Conservation (phyloP, 2,329 filamentous ascomycete genomes). For the Epichloe festucae region DNA sequence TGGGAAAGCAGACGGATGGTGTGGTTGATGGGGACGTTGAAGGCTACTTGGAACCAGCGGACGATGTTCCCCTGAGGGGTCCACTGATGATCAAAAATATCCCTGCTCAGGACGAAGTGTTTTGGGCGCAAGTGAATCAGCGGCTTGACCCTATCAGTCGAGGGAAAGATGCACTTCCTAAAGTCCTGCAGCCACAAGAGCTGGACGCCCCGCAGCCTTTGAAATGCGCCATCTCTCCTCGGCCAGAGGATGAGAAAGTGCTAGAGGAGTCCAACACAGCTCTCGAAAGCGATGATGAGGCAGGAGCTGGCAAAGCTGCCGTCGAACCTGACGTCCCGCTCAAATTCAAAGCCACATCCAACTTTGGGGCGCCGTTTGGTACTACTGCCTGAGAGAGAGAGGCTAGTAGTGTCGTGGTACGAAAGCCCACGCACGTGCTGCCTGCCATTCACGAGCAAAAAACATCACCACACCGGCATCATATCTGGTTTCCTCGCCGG, state of each 20-base stretch:
- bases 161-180: conserved; percentile 33
- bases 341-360: conserved; percentile 30
- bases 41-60: conserved; percentile 23
- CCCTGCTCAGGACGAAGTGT: conserved; percentile 42
- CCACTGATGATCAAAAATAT: conserved; percentile 43
- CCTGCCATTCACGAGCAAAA: too few species aligned
- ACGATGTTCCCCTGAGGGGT: conserved; percentile 35
- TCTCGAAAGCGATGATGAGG: conserved; percentile 12
- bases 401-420: neutral
- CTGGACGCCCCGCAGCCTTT: conserved; percentile 1
- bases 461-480: too few species aligned
- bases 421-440: neutral
- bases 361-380: conserved; percentile 36
- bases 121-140: conserved; percentile 35
- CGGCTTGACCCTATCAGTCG: conserved; percentile 38
- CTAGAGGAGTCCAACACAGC: conserved; percentile 5
- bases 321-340: conserved; percentile 31
- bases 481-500: neutral
- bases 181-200: conserved; percentile 19
- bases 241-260: conserved; percentile 10
- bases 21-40: conserved; percentile 9
- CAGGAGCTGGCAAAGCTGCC: conserved; percentile 13
- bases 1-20: neutral
- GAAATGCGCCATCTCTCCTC: neutral
- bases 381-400: conserved; percentile 5